These are phyloP conservation scores for Populus hybrid DNA, from an alignment of 441 rosid genomes.

Conservation along the genomic window DNA sequence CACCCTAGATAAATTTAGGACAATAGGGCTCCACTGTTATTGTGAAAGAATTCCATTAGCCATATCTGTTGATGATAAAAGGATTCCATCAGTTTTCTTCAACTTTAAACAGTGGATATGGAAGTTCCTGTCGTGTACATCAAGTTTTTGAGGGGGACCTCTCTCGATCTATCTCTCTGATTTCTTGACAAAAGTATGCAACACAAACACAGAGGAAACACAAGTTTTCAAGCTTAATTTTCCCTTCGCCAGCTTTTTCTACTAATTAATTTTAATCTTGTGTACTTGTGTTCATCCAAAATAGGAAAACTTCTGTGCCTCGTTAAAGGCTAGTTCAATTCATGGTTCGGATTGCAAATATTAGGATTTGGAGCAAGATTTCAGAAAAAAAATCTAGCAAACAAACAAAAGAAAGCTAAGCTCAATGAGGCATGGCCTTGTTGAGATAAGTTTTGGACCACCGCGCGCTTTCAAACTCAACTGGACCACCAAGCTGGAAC, in stretches of 20 bases:
- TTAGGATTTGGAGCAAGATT: background rate
- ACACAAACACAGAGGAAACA: background rate
- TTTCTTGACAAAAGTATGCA: background rate
- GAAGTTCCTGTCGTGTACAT: background rate
- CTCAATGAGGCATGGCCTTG: background rate
- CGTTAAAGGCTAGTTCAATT: too few species aligned
- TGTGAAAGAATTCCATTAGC: background rate
- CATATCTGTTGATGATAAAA: background rate
- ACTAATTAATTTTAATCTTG: background rate
- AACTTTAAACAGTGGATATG: background rate
- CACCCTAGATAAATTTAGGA: background rate
- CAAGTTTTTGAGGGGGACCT: background rate
- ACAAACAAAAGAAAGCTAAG: background rate
- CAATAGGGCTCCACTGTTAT: background rate
- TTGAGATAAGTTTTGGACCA: background rate
- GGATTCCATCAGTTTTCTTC: background rate
- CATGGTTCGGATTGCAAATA: background rate
- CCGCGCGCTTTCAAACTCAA: background rate
- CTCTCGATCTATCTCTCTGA: background rate
- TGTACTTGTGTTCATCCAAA: background rate
- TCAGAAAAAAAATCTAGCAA: background rate
- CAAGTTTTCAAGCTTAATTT: background rate
- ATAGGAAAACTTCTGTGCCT: background rate
- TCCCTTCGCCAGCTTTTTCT: background rate
- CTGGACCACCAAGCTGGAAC: constrained; percentile 7